Percentiles rank a stretch among this genome's conserved stretches.
These are phyloP conservation scores for Leccinum ambiguum DNA, from an alignment of 1,284 basidiomycete genomes.

Conservation along the genomic window DNA sequence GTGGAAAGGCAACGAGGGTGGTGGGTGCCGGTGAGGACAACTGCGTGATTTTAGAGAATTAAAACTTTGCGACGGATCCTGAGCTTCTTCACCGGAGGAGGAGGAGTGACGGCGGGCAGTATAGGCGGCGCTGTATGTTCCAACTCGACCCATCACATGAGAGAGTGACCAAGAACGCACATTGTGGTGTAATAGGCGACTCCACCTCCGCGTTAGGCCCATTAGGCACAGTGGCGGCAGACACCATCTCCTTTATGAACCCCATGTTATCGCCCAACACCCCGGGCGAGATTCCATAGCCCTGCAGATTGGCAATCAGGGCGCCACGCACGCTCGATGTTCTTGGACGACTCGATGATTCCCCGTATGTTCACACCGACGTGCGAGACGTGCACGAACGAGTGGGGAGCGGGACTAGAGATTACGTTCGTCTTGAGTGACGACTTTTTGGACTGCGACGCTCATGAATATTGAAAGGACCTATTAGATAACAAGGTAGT, in stretches of 20 bases:
- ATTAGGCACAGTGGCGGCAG: conserved; percentile 27
- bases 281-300: conserved; percentile 53
- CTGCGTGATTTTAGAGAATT: conserved; percentile 25
- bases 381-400: conserved; percentile 89
- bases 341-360: conserved; percentile 67
- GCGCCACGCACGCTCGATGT: conserved; percentile 76
- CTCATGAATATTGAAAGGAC: too few species aligned
- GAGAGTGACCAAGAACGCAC: conserved; percentile 14
- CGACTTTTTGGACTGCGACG: conserved; percentile 22
- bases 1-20: too few species aligned
- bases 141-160: neutral
- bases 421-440: conserved; percentile 61
- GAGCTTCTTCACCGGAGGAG: conserved; percentile 30
- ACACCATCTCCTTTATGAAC: conserved; percentile 67
- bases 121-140: conserved; percentile 17
- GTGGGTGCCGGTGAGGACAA: neutral
- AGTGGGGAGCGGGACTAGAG: conserved; percentile 67
- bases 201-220: neutral
- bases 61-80: conserved; percentile 33
- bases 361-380: conserved; percentile 77
- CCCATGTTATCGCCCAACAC: conserved; percentile 60
- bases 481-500: too few species aligned
- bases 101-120: conserved; percentile 5
- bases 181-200: conserved; percentile 3
- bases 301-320: conserved; percentile 62